These are phyloP conservation scores for Entomophthora muscae DNA, from an alignment of 371 early-diverging fungal genomes.

Conservation along the genomic window DNA sequence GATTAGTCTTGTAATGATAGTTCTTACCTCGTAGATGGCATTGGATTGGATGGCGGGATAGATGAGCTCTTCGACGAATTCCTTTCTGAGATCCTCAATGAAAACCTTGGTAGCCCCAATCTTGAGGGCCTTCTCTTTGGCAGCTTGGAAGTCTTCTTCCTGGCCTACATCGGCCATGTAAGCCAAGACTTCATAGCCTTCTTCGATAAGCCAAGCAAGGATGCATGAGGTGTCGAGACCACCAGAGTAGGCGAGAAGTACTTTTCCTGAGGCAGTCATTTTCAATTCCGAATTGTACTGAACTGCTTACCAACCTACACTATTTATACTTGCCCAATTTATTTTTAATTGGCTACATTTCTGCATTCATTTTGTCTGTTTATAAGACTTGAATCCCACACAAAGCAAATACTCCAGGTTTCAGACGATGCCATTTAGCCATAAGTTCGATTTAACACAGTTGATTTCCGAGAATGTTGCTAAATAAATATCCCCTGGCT, in stretches of 20 bases:
- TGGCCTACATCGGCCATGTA: constrained; percentile 97
- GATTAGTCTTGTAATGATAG: neutral
- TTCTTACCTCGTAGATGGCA: constrained; percentile 66
- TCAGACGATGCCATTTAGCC: too few species aligned
- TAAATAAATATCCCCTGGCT: too few species aligned
- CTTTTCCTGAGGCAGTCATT: constrained; percentile 58
- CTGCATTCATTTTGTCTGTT: too few species aligned
- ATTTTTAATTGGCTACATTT: too few species aligned
- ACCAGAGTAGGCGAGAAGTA: constrained; percentile 91
- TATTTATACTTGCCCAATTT: too few species aligned
- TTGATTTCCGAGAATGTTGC: too few species aligned
- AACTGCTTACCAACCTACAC: too few species aligned
- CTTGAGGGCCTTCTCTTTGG: constrained; percentile 71
- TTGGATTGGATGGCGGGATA: constrained; percentile 89
- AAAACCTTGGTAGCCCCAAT: constrained; percentile 89
- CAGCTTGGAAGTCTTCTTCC: constrained; percentile 94
- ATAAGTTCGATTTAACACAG: too few species aligned
- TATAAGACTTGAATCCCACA: too few species aligned
- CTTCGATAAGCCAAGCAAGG: constrained; percentile 90
- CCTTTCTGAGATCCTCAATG: constrained; percentile 85
- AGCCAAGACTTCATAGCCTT: constrained; percentile 90
- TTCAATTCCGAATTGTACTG: too few species aligned
- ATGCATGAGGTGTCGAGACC: constrained; percentile 97
- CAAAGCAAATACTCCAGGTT: too few species aligned
- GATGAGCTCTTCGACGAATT: constrained; percentile 83